Conservation (phyloP, 352 stramenopile genomes). For the Pythium guiyangense region DNA sequence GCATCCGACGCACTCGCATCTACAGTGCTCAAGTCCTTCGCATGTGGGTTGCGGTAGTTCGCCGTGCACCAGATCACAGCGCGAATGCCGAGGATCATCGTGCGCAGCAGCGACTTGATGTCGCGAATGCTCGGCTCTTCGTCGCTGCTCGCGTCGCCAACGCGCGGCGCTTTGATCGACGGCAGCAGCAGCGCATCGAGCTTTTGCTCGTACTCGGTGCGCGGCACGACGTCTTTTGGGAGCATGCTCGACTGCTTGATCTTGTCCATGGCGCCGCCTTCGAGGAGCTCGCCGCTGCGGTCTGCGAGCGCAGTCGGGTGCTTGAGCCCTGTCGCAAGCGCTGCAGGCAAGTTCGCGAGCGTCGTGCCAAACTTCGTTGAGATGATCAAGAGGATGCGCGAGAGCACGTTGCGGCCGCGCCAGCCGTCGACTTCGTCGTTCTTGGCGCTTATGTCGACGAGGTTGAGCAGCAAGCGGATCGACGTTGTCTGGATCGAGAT, state of each 20-base stretch:
- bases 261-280: conserved; percentile 87
- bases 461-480: conserved; percentile 94
- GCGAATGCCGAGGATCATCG: conserved; percentile 97
- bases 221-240: conserved; percentile 43
- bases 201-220: conserved; percentile 71
- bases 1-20: conserved; percentile 44
- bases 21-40: conserved; percentile 76
- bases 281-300: conserved; percentile 54
- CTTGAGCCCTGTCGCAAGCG: conserved; percentile 51
- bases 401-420: conserved; percentile 88
- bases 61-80: conserved; percentile 98
- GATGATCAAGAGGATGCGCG: conserved; percentile 90
- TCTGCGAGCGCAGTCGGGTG: conserved; percentile 23
- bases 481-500: conserved; percentile 96
- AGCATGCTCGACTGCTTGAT: conserved; percentile 79
- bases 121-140: conserved; percentile 85
- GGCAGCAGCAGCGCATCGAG: conserved; percentile 58
- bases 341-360: conserved; percentile 61
- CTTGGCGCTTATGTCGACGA: conserved; percentile 96
- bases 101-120: conserved; percentile 92
- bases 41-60: conserved; percentile 89
- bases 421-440: conserved; percentile 90
- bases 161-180: conserved; percentile 40
- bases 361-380: conserved; percentile 94
- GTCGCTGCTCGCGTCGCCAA: conserved; percentile 51